phyloP scores from a whole-genome alignment of 2,329 filamentous ascomycete species.

The Lachnellula arida region DNA sequence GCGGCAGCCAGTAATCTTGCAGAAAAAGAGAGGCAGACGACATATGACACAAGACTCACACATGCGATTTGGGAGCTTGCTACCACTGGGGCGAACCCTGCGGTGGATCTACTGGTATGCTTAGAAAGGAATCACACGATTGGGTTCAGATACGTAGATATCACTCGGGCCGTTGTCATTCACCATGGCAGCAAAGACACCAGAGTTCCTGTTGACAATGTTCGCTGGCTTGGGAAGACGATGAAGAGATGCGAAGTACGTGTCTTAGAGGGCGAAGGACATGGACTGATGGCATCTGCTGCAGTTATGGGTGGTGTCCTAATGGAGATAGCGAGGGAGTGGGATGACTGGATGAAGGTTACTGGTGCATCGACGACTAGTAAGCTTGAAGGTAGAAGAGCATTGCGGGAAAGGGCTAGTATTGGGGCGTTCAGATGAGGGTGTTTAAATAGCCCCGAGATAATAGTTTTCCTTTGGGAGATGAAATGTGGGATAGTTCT shows the following conservation, averaged over 20 bases:
- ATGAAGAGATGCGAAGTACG: constrained; percentile 93
- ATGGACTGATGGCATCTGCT: constrained; percentile 93
- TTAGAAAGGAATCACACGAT: constrained; percentile 87
- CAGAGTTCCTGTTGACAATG: constrained; percentile 90
- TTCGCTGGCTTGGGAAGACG: constrained; percentile 87
- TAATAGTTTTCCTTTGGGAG: not conserved
- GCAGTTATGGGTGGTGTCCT: constrained; percentile 90
- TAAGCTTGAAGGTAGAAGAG: constrained; percentile 26
- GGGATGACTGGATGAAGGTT: constrained; percentile 77
- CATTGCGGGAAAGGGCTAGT: constrained; percentile 29
- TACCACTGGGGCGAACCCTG: constrained; percentile 86
- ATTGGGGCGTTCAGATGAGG: constrained; percentile 27
- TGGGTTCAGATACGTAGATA: constrained; percentile 95
- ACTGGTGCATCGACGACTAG: constrained; percentile 37
- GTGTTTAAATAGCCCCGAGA: constrained; percentile 2
- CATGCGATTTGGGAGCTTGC: constrained; percentile 93
- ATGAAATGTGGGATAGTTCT: not conserved
- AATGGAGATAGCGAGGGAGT: constrained; percentile 90
- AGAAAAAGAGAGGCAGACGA: constrained; percentile 66
- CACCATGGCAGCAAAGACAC: constrained; percentile 90
- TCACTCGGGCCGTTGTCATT: constrained; percentile 84
- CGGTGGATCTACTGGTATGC: constrained; percentile 87
- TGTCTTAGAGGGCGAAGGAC: constrained; percentile 84
- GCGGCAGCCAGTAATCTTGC: constrained; percentile 57
- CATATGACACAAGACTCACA: constrained; percentile 81